These are phyloP conservation scores for Penicillium ochrochloron DNA, from an alignment of 495 filamentous ascomycete genomes.

Conservation along the genomic window DNA sequence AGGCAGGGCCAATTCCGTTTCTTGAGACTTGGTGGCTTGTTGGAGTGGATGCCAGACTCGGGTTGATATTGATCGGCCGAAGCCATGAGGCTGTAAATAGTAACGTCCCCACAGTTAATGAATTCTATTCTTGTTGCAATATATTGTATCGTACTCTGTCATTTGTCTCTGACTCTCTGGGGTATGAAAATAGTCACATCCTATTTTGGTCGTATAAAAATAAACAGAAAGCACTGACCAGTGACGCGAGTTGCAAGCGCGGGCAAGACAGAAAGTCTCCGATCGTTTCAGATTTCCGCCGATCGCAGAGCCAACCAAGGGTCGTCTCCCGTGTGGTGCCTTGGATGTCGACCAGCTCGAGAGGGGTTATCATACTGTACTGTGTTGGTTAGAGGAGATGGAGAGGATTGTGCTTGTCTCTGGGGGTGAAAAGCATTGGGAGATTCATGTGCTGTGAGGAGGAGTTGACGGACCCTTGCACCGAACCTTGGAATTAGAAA, in stretches of 20 bases:
- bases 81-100: slow-evolving; percentile 31
- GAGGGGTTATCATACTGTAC: neutral
- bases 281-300: slow-evolving; percentile 20
- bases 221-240: neutral
- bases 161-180: neutral
- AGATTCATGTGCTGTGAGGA: neutral
- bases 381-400: neutral
- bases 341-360: neutral
- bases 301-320: slow-evolving; percentile 20
- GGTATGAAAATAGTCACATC: neutral
- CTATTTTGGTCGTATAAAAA: slow-evolving; percentile 1
- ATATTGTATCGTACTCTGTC: neutral
- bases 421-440: neutral
- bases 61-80: slow-evolving; percentile 4
- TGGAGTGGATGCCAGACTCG: neutral
- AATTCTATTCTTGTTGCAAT: slow-evolving; percentile 9
- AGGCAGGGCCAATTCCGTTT: neutral
- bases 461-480: neutral
- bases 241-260: no score
- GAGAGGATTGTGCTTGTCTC: neutral
- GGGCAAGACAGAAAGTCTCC: neutral
- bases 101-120: slow-evolving; percentile 19
- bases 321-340: slow-evolving; percentile 1
- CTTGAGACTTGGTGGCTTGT: neutral
- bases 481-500: neutral